Conservation (phyloP, 164 flowering plant genomes). For the Saururus chinensis region DNA sequence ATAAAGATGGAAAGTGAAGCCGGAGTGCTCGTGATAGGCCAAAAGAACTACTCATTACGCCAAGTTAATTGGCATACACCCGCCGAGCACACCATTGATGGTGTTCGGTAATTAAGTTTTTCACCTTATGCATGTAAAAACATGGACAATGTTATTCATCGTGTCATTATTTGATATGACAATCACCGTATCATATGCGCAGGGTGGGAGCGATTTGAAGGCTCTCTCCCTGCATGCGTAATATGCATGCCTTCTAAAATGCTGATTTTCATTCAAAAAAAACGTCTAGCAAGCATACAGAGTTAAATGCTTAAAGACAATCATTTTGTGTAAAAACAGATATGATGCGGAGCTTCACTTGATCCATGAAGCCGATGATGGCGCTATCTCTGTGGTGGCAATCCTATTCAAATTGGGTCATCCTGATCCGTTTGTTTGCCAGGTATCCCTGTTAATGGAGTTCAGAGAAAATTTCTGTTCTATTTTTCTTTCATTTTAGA, state of each 20-base stretch:
- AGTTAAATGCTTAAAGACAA: too few relatives aligned
- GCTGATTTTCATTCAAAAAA: too few relatives aligned
- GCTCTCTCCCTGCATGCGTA: too few relatives aligned
- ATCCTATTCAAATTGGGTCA: conserved; percentile 32
- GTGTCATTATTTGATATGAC: too few relatives aligned
- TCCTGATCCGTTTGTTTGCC: conserved; percentile 32
- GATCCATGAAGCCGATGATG: conserved; percentile 38
- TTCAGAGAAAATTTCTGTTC: background rate
- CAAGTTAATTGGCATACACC: conserved; percentile 64
- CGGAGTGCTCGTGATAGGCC: conserved; percentile 26
- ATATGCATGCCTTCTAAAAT: too few relatives aligned
- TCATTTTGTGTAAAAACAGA: conserved; percentile 11
- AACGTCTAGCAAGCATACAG: too few relatives aligned
- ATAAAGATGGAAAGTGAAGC: conserved; percentile 15
- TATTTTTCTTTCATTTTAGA: background rate
- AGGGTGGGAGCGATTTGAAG: too few relatives aligned
- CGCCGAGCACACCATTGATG: conserved; percentile 49
- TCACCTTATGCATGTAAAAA: background rate
- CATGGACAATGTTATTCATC: background rate
- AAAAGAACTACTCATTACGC: conserved; percentile 28
- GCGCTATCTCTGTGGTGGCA: conserved; percentile 31
- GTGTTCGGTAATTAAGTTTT: conserved; percentile 8
- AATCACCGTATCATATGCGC: too few relatives aligned
- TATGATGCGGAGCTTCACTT: conserved; percentile 52
- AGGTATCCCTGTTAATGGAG: conserved; percentile 16